These are phyloP conservation scores for Pharus latifolius DNA, from an alignment of 176 grass and related monocot genomes.

Conservation along the genomic window DNA sequence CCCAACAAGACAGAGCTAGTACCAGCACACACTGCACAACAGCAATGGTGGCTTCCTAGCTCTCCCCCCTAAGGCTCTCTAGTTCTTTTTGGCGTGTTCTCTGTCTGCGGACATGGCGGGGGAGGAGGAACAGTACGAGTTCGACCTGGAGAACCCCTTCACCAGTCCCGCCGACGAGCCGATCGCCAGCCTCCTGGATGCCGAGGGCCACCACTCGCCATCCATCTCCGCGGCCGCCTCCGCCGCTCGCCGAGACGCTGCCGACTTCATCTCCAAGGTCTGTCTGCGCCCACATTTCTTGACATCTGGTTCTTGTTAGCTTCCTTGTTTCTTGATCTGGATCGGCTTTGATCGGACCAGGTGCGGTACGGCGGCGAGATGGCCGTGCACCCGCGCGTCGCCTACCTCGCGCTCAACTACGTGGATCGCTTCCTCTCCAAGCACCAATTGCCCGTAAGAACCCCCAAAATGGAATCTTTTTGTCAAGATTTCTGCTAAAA, in stretches of 20 bases:
- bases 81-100: constrained; percentile 11
- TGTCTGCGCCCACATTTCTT: not conserved
- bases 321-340: constrained; percentile 10
- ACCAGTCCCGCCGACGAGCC: constrained; percentile 67
- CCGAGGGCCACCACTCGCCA: constrained; percentile 48
- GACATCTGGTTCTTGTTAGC: not conserved
- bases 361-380: constrained; percentile 50
- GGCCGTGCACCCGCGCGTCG: constrained; percentile 49
- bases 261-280: constrained; percentile 73
- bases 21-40: constrained; percentile 33
- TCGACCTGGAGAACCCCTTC: constrained; percentile 97
- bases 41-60: constrained; percentile 57
- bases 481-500: constrained; percentile 7
- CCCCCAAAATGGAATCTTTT: not conserved
- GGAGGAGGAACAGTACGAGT: constrained; percentile 31
- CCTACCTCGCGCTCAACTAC: constrained; percentile 95
- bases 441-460: constrained; percentile 55
- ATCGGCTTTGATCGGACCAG: constrained; percentile 14
- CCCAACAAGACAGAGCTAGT: constrained; percentile 29
- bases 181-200: constrained; percentile 34
- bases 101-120: constrained; percentile 9
- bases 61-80: constrained; percentile 36
- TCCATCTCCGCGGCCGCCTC: constrained; percentile 30
- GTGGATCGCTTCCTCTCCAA: constrained; percentile 96
- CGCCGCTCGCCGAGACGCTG: constrained; percentile 36